A percentile compares a stretch with the other conserved stretches of the same genome.
These are phyloP conservation scores for Myxozyma monticola DNA, from an alignment of 805 yeast genomes.

Conservation along the genomic window DNA sequence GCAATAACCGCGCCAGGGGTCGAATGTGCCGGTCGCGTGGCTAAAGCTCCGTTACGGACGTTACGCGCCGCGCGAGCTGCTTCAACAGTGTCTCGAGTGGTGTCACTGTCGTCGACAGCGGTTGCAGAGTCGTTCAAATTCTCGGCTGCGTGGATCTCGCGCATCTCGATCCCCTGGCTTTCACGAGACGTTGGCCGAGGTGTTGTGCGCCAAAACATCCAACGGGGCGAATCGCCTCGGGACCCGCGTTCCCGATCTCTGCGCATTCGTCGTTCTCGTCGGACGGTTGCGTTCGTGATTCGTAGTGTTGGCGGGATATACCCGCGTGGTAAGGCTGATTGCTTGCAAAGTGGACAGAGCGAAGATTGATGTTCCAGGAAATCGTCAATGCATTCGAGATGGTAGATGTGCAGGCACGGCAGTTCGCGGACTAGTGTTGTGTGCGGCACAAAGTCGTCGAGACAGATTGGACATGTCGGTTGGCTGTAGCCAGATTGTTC, in stretches of 20 bases:
- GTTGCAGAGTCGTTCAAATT: not conserved
- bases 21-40: not conserved
- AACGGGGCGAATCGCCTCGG: not conserved
- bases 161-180: not conserved
- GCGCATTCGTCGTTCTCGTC: constrained; percentile 26
- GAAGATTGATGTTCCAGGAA: constrained; percentile 74
- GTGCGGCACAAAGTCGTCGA: constrained; percentile 62
- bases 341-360: constrained; percentile 73
- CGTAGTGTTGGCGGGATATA: constrained; percentile 27
- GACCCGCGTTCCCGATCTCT: constrained; percentile 3
- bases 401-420: constrained; percentile 80
- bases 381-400: constrained; percentile 74
- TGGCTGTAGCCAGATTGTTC: constrained; percentile 17
- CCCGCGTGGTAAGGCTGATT: constrained; percentile 25
- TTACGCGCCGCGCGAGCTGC: not conserved
- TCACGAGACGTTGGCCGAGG: not conserved
- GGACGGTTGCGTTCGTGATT: constrained; percentile 29
- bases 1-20: constrained; percentile 17
- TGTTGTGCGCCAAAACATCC: not conserved
- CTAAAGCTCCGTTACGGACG: too few relatives aligned
- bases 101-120: not conserved
- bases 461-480: constrained; percentile 68
- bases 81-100: not conserved
- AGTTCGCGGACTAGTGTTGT: constrained; percentile 60
- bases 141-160: not conserved